Base-by-base conservation (phyloP, 805 yeast genomes). In the Brettanomyces naardenensis region DNA sequence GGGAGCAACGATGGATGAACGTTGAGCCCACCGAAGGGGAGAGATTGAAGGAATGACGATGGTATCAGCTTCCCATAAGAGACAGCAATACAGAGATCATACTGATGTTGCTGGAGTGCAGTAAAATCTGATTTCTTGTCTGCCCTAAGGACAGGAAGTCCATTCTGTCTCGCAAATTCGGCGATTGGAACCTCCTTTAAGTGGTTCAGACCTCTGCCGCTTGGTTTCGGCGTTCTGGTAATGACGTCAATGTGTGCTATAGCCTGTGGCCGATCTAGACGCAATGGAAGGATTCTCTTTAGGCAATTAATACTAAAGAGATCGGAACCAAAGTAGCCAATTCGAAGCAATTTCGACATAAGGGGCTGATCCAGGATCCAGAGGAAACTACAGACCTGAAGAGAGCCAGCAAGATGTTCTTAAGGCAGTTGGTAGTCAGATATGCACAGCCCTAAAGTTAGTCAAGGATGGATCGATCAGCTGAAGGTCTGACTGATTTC, bases 1-100 rank as follows among this genome's bases (percentile, higher is more conserved):
- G 98, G 98, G 6, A 92, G 66, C 5, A 88, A 55, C 0, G 96
- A 87, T 0, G 98, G 98, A 55, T 92, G 98, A 1, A 92, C 87
- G 53, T 92, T 92, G 20, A 92, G 53, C 0, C 97, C 94, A 4
- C 89, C 87, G 51, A 57, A 75, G 10, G 57, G 55, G 17, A 78
- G 60, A 0, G 55, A 35, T 0, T 51, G 35, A 2, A 92, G 57
- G 45, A 87, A 75, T 2, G 55, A 41, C 0, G 59, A 61, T 0
- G 97, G 97, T 4, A 92, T 87, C 32, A 90, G 63, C 36, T 68
- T 68, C 0, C 97, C 98, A 56, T 78, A 92, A 0, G 97, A 87
- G 1, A 88, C 97, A 0, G 97, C 97, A n/a, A 92, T 67, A 1
- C 88, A 80, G 45, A 88, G 53, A 44, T 82, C 73, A 54, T 71